A percentile compares a stretch with the other conserved stretches of the same genome.
These are phyloP conservation scores for Sanguinoderma infundibulare DNA, from an alignment of 1,284 basidiomycete species.

Conservation along the genomic window DNA sequence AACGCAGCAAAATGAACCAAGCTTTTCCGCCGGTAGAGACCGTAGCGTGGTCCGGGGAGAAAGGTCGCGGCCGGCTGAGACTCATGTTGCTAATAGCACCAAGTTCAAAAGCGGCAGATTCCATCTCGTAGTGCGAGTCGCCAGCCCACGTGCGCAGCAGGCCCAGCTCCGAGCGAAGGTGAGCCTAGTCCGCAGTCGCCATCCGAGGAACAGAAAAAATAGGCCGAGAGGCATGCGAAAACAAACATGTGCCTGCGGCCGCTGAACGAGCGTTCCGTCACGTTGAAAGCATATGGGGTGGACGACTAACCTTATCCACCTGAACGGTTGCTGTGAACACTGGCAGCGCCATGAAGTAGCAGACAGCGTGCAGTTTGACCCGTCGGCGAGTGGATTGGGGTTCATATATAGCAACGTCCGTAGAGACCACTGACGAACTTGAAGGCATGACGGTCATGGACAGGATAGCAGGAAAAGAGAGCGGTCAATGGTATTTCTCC, in stretches of 20 bases:
- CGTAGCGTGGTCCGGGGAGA: constrained; percentile 3
- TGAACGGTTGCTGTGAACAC: neutral
- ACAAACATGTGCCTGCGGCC: neutral
- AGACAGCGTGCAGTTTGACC: neutral
- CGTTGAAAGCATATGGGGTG: too few species aligned
- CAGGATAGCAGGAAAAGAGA: neutral
- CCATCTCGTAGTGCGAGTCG: neutral
- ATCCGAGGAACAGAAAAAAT: neutral
- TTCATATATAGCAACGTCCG: neutral
- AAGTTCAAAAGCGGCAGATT: neutral
- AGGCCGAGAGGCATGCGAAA: neutral
- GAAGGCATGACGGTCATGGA: neutral
- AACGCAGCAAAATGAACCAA: constrained; percentile 39
- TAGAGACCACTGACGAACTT: neutral
- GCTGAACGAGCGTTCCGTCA: too few species aligned
- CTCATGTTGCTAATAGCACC: neutral
- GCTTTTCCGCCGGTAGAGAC: constrained; percentile 5
- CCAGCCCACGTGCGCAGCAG: neutral
- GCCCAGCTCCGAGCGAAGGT: neutral
- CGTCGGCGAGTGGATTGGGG: neutral
- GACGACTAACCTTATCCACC: neutral
- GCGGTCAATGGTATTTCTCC: neutral
- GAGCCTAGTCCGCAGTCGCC: neutral
- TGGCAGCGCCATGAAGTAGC: neutral
- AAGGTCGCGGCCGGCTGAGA: neutral